Percentiles rank a stretch among this genome's conserved stretches.
Conservation (phyloP, 2,329 filamentous ascomycete genomes). For the Spiromastix sp. region DNA sequence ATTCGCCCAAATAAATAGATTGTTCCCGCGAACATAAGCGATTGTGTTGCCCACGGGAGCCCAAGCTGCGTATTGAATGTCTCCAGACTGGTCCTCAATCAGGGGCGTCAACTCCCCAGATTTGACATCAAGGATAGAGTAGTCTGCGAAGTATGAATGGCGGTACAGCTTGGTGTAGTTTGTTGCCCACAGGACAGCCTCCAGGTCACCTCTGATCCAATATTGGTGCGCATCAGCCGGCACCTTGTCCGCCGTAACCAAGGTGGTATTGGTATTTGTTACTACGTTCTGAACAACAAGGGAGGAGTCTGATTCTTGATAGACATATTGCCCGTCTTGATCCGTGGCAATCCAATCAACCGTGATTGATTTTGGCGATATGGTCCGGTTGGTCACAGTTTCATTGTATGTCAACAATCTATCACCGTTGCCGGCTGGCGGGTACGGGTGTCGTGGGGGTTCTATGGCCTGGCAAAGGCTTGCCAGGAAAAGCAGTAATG, state of each 20-base stretch:
- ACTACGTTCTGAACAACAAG: conserved; percentile 53
- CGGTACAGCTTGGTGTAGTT: conserved; percentile 61
- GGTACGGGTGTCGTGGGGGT: conserved; percentile 43
- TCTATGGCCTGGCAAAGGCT: conserved; percentile 29
- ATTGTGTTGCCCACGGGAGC: conserved; percentile 49
- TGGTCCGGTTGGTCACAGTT: conserved; percentile 39
- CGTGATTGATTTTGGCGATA: conserved; percentile 38
- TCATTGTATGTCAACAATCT: conserved; percentile 52
- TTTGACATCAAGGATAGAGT: conserved; percentile 53
- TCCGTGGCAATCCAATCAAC: conserved; percentile 50
- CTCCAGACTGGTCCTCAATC: conserved; percentile 48
- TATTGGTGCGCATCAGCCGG: conserved; percentile 47
- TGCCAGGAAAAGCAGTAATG: conserved; percentile 11
- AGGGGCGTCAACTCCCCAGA: conserved; percentile 46
- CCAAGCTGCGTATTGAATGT: conserved; percentile 58
- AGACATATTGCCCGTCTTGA: conserved; percentile 53
- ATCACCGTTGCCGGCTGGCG: conserved; percentile 46
- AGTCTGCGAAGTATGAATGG: conserved; percentile 58
- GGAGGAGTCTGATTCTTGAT: conserved; percentile 38
- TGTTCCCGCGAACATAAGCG: conserved; percentile 57
- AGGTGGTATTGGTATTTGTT: conserved; percentile 45
- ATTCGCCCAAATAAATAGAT: conserved; percentile 50
- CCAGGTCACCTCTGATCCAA: conserved; percentile 51
- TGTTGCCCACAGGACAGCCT: conserved; percentile 50
- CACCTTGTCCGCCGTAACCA: conserved; percentile 49